These are phyloP conservation scores for Pythium apleroticum DNA, from an alignment of 352 stramenopile genomes.

Conservation along the genomic window DNA sequence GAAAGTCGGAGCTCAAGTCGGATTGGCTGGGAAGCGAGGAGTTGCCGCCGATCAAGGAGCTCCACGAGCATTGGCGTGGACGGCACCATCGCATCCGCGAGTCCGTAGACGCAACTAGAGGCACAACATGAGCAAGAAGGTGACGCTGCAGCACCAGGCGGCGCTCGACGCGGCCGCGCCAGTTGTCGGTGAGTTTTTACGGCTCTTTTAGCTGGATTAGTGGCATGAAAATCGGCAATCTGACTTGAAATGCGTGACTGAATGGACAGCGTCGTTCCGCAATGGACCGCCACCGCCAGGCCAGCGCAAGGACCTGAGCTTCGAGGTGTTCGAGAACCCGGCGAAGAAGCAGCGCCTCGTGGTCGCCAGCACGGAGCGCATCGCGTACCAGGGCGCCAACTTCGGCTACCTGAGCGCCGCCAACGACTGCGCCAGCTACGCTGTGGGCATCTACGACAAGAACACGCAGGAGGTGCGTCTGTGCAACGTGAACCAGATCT, in stretches of 20 bases:
- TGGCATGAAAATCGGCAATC: not conserved
- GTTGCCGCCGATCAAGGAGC: not conserved
- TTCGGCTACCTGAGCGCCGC: constrained; percentile 76
- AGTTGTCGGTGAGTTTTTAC: constrained; percentile 49
- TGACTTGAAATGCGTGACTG: not conserved
- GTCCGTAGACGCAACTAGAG: not conserved
- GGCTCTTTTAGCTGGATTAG: not conserved
- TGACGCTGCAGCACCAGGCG: constrained; percentile 61
- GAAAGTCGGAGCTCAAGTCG: constrained; percentile 17
- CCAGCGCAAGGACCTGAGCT: constrained; percentile 61
- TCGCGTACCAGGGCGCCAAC: constrained; percentile 84
- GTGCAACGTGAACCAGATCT: constrained; percentile 80
- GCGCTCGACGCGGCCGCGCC: constrained; percentile 56
- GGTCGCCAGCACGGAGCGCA: constrained; percentile 71
- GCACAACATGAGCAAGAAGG: constrained; percentile 56
- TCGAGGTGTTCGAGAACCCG: constrained; percentile 80
- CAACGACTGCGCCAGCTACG: constrained; percentile 75
- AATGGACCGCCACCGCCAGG: constrained; percentile 65
- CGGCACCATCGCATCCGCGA: not conserved
- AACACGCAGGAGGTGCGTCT: constrained; percentile 68
- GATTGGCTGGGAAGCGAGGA: constrained; percentile 27
- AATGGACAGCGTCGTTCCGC: constrained; percentile 65
- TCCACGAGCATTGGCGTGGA: not conserved
- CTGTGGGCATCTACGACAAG: constrained; percentile 77
- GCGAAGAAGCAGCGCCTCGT: constrained; percentile 82